Evolutionary conservation across 2,329 filamentous ascomycete genomes (phyloP).

Genomic region (Aspergillus sp.): DNA sequence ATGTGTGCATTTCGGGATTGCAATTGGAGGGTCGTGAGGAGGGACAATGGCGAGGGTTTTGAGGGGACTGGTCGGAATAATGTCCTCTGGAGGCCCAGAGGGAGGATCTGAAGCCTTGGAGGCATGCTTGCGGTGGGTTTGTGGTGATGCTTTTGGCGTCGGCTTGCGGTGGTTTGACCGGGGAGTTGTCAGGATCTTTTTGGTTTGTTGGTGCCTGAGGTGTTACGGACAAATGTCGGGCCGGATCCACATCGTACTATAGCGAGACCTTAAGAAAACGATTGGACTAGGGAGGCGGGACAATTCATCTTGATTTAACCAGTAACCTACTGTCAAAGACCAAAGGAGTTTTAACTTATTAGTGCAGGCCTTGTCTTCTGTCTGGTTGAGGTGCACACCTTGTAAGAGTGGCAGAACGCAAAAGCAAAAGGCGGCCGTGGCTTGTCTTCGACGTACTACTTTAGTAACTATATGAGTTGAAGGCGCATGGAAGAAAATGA

Average conservation of each 20-base stretch:
- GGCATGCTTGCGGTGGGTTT: slow-evolving; percentile 30
- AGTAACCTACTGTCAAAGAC: no score
- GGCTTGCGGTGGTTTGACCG: slow-evolving; percentile 6
- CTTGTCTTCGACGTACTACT: neutral
- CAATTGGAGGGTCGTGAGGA: neutral
- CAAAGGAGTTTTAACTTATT: no score
- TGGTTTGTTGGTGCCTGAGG: slow-evolving; percentile 13
- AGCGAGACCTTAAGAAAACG: neutral
- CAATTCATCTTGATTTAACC: no score
- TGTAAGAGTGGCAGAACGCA: no score
- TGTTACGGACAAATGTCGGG: slow-evolving; percentile 10
- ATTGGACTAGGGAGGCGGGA: no score
- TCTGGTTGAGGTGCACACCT: no score
- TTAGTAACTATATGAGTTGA: neutral
- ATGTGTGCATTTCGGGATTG: slow-evolving; percentile 74
- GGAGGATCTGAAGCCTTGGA: slow-evolving; percentile 38
- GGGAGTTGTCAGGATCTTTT: slow-evolving; percentile 16
- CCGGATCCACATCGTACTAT: neutral
- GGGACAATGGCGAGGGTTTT: slow-evolving; percentile 32
- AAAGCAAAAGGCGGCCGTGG: no score
- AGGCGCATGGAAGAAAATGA: neutral
- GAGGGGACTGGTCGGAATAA: slow-evolving; percentile 27
- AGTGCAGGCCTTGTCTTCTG: no score
- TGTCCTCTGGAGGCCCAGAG: slow-evolving; percentile 32
- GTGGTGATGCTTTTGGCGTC: neutral